A percentile compares a stretch with the other conserved stretches of the same genome.
Conservation (phyloP, 345 rosid species). For the Brassica nigra region DNA sequence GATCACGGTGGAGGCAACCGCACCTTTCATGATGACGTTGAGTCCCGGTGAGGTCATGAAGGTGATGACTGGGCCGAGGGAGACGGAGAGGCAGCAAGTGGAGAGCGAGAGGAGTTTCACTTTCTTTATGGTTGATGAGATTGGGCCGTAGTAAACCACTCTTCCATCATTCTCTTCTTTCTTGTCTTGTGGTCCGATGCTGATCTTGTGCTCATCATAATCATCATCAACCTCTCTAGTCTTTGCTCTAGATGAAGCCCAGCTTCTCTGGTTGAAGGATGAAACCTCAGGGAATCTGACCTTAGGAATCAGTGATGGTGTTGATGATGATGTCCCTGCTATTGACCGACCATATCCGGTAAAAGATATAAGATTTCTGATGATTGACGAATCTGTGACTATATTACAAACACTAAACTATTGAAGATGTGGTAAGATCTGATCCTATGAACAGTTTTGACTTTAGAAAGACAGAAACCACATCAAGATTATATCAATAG, state of each 20-base stretch:
- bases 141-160: conserved; percentile 73
- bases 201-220: conserved; percentile 55
- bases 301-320: conserved; percentile 39
- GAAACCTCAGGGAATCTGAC: conserved; percentile 35
- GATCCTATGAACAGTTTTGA: too few species aligned
- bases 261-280: conserved; percentile 42
- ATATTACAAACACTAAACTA: not conserved
- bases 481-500: not conserved
- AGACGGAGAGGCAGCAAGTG: conserved; percentile 93
- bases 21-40: conserved; percentile 89
- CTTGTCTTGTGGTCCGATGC: conserved; percentile 69
- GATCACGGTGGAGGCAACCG: conserved; percentile 83
- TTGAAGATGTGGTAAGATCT: too few species aligned
- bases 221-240: conserved; percentile 47
- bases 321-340: conserved; percentile 41
- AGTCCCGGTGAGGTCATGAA: conserved; percentile 85
- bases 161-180: conserved; percentile 45
- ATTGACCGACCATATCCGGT: conserved; percentile 50
- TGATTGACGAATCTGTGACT: not conserved
- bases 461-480: not conserved
- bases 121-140: conserved; percentile 88
- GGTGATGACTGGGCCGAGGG: conserved; percentile 86
- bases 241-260: conserved; percentile 68
- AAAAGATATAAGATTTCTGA: not conserved
- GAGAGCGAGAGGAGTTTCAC: conserved; percentile 92